Conservation (phyloP, 1,139 yeast species). For the Blastobotrys aristatus region DNA sequence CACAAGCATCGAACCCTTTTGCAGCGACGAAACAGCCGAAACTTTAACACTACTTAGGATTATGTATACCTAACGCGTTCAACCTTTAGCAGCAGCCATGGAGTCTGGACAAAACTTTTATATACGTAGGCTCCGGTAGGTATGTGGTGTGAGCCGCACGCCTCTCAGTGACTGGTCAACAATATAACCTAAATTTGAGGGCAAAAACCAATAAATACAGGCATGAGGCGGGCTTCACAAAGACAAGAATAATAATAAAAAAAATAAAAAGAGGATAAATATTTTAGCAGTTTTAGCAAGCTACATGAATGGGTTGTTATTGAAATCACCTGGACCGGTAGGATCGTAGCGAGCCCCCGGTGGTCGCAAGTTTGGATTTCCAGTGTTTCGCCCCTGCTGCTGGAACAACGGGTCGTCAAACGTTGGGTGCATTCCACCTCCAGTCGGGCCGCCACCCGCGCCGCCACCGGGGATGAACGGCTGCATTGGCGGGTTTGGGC, state of each 20-base stretch:
- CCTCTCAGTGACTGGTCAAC: no score
- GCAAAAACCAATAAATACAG: no score
- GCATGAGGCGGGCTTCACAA: no score
- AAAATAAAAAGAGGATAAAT: background rate
- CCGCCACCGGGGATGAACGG: slow-evolving; percentile 23
- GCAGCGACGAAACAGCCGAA: background rate
- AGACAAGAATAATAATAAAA: background rate
- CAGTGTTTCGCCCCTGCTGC: slow-evolving; percentile 26
- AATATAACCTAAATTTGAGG: no score
- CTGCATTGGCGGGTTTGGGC: slow-evolving; percentile 32
- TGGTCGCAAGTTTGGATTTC: slow-evolving; percentile 23
- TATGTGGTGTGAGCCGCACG: no score
- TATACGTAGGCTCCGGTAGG: no score
- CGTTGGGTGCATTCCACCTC: slow-evolving; percentile 37
- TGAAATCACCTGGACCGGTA: slow-evolving; percentile 20
- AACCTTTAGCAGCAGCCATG: no score
- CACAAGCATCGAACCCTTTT: slow-evolving; percentile 1
- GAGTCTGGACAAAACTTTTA: no score
- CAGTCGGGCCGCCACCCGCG: slow-evolving; percentile 10
- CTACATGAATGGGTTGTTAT: slow-evolving; percentile 10
- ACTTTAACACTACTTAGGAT: background rate
- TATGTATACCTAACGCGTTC: background rate
- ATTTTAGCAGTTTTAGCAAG: background rate
- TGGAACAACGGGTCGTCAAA: slow-evolving; percentile 28
- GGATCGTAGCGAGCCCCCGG: slow-evolving; percentile 41